These are phyloP conservation scores for Oidiodendron maius DNA, from an alignment of 495 filamentous ascomycete species.

Conservation along the genomic window DNA sequence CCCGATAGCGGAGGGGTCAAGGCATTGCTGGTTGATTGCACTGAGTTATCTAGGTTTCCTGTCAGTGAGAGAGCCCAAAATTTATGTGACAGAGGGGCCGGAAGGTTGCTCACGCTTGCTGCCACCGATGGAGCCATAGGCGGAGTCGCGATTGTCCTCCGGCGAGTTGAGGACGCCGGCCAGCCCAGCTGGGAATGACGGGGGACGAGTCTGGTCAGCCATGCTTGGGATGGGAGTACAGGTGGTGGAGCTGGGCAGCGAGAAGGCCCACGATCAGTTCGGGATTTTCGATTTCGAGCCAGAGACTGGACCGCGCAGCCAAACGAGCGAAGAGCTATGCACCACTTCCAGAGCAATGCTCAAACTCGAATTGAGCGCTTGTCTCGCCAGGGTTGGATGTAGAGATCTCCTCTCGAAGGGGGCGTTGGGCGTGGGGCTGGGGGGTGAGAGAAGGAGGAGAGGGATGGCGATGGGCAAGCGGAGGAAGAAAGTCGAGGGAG, in stretches of 20 bases:
- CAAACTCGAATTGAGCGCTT: too few species aligned
- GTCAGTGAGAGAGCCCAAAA: conserved; percentile 6
- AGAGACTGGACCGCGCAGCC: background rate
- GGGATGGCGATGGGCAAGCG: too few species aligned
- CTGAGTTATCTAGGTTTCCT: conserved; percentile 37
- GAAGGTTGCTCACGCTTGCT: conserved; percentile 43
- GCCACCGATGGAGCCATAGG: conserved; percentile 44
- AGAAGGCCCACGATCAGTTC: background rate
- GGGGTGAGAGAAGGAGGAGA: too few species aligned
- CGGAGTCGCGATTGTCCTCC: conserved; percentile 47
- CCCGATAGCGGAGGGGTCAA: conserved; percentile 28
- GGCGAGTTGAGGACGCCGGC: conserved; percentile 43
- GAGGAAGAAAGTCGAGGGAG: too few species aligned
- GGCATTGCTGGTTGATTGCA: conserved; percentile 36
- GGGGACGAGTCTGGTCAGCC: background rate
- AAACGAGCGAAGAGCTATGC: background rate
- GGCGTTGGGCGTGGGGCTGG: too few species aligned
- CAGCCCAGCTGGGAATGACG: conserved; percentile 35
- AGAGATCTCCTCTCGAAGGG: too few species aligned
- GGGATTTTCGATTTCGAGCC: background rate
- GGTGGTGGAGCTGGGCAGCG: background rate
- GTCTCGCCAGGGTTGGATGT: too few species aligned
- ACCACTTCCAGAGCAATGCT: too few species aligned
- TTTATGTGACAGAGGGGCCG: background rate
- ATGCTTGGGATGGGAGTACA: background rate